Conservation (phyloP, 139 green algal species). For the Coccomyxa sp. region DNA sequence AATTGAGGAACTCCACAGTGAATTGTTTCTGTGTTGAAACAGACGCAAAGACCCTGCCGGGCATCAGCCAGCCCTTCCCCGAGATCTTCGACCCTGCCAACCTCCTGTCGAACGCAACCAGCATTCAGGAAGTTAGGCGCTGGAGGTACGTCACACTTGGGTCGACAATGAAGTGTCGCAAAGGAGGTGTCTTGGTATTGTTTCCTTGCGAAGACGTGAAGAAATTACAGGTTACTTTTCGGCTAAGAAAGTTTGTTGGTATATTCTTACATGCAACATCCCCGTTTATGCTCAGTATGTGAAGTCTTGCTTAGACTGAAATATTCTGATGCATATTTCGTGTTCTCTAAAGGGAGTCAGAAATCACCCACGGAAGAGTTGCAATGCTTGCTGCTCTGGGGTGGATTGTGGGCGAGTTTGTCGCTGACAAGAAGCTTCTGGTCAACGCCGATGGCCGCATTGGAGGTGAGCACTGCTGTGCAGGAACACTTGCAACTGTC, state of each 20-base stretch:
- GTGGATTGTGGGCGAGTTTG: constrained; percentile 65
- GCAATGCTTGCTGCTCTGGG: constrained; percentile 66
- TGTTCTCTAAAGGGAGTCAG: constrained; percentile 56
- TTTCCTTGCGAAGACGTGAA: not conserved
- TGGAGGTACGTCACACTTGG: not conserved
- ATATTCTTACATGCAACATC: too few relatives aligned
- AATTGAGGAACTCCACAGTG: not conserved
- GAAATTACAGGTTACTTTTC: not conserved
- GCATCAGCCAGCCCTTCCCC: constrained; percentile 46
- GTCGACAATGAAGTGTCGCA: too few relatives aligned
- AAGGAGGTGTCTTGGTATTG: too few relatives aligned
- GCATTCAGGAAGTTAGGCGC: not conserved
- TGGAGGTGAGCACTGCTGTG: not conserved
- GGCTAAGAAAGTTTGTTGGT: too few relatives aligned
- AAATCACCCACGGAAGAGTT: constrained; percentile 73
- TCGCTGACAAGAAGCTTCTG: constrained; percentile 32
- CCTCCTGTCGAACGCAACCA: constrained; percentile 22
- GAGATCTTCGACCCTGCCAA: constrained; percentile 49
- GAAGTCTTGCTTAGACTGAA: not conserved
- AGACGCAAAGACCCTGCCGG: constrained; percentile 56
- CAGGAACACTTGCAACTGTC: not conserved
- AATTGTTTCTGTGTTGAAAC: not conserved
- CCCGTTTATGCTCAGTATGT: not conserved
- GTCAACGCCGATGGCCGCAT: not conserved
- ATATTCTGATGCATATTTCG: not conserved